These are phyloP conservation scores for Podospora pseudopauciseta DNA, from an alignment of 495 filamentous ascomycete genomes.

Conservation along the genomic window DNA sequence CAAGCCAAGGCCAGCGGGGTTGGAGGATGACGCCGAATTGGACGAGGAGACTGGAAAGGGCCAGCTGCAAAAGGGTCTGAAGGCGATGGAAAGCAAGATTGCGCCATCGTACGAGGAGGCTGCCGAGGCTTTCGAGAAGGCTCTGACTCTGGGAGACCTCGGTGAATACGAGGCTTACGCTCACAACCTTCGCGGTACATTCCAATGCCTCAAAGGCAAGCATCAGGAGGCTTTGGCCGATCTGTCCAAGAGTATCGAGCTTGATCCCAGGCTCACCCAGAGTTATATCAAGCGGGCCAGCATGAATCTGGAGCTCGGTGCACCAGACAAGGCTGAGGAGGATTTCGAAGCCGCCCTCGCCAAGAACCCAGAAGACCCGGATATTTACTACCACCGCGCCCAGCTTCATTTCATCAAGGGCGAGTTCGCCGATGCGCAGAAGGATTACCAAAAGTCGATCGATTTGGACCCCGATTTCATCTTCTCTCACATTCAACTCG, in stretches of 20 bases:
- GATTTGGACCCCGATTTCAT: constrained; percentile 94
- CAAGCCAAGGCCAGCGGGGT: constrained; percentile 69
- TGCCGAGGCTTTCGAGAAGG: constrained; percentile 77
- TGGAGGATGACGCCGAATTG: constrained; percentile 75
- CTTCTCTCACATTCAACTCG: constrained; percentile 98
- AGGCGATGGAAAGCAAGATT: constrained; percentile 78
- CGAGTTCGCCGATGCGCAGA: constrained; percentile 88
- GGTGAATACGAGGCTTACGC: constrained; percentile 82
- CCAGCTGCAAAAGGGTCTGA: constrained; percentile 75
- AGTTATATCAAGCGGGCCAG: constrained; percentile 98
- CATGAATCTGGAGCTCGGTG: constrained; percentile 92
- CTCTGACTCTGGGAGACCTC: constrained; percentile 72
- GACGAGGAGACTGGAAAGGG: constrained; percentile 76
- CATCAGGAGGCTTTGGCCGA: constrained; percentile 76
- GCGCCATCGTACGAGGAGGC: constrained; percentile 87
- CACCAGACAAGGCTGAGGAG: constrained; percentile 77
- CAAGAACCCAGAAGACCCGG: constrained; percentile 85
- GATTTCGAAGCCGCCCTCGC: constrained; percentile 84
- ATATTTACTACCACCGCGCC: constrained; percentile 98
- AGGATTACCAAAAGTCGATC: constrained; percentile 99
- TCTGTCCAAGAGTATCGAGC: constrained; percentile 84
- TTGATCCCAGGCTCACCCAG: constrained; percentile 83
- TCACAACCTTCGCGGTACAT: constrained; percentile 94
- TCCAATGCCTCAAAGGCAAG: constrained; percentile 86
- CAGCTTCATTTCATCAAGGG: constrained; percentile 97